phyloP scores from a whole-genome alignment of 345 rosid genomes.

The Eucalyptus fibrosa region DNA sequence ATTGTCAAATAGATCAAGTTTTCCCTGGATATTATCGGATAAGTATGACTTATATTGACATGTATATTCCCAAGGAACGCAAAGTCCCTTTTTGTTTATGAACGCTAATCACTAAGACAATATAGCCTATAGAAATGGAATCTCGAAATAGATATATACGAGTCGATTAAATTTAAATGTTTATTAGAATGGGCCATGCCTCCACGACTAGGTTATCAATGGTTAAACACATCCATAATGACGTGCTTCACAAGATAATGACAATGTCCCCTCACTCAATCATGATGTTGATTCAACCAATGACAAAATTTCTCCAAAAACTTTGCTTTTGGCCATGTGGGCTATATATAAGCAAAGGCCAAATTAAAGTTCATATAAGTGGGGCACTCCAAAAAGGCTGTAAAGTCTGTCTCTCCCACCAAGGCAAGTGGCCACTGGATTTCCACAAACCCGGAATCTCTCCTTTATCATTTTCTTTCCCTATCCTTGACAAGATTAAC shows the following conservation, averaged over 20 bases:
- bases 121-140: background rate
- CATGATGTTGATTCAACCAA: background rate
- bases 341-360: background rate
- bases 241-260: background rate
- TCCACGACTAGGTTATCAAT: background rate
- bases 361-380: background rate
- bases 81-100: background rate
- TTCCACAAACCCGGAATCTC: background rate
- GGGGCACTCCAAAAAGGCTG: background rate
- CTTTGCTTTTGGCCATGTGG: background rate
- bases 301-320: background rate
- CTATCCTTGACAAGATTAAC: background rate
- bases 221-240: background rate
- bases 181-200: background rate
- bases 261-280: background rate
- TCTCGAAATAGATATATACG: background rate
- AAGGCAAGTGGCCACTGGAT: background rate
- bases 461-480: background rate
- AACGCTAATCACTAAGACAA: background rate
- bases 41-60: background rate
- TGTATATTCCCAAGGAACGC: background rate
- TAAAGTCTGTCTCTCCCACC: background rate
- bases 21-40: background rate
- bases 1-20: background rate
- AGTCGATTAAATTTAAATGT: background rate